Base-by-base conservation (phyloP, 2,329 filamentous ascomycete species). In the Achaetomium macrosporum region DNA sequence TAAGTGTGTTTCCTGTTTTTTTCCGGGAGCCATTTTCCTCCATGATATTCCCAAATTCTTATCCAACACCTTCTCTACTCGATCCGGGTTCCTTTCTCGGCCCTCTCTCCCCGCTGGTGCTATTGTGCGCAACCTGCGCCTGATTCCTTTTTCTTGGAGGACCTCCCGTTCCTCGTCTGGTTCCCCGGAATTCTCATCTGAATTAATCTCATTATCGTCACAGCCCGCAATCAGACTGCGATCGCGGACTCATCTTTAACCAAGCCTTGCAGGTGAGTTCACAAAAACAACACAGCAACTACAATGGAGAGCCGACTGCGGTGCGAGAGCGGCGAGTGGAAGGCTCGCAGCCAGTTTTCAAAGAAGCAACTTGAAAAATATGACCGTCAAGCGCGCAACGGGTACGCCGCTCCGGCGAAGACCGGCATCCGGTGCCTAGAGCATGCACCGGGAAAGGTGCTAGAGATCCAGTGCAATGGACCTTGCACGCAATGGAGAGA, bases 271-370 rank as follows among this genome's bases (percentile, higher is more conserved):
- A 37, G 35, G 35, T 13, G 15, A n/a, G 15, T n/a, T 8, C 8
- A 3, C 15, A n/a, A 8, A 37, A 37, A n/a, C 35, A 16, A 3
- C 35, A 37, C 2, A 8, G 4, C 7, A 16, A 16, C 15, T 40
- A 42, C 33, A 31, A 40, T 65, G 25, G 36, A n/a, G 15, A 11
- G 17, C 2, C 40, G 64, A 29, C 65, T 71, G 51, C 64, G 58
- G 15, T 71, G 69, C 54, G 45, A 50, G 19, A 39, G 58, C 7
- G 62, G 62, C 25, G 60, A 70, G 50, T 69, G 63, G 64, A 64
- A 61, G 35, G 40, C 55, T 1, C 53, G 54, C 6, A 47, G 48
- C 5, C 51, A 64, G 4, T 71, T 66, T 55, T 69, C 68, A 8
- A 58, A 63, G 5, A 65, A 54, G 2, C 63, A 68, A 51, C 59